Percentiles rank a stretch among this genome's conserved stretches.
Evolutionary conservation across 2,329 filamentous ascomycete genomes (phyloP).

Genomic region (Aspergillus thermomutatus): DNA sequence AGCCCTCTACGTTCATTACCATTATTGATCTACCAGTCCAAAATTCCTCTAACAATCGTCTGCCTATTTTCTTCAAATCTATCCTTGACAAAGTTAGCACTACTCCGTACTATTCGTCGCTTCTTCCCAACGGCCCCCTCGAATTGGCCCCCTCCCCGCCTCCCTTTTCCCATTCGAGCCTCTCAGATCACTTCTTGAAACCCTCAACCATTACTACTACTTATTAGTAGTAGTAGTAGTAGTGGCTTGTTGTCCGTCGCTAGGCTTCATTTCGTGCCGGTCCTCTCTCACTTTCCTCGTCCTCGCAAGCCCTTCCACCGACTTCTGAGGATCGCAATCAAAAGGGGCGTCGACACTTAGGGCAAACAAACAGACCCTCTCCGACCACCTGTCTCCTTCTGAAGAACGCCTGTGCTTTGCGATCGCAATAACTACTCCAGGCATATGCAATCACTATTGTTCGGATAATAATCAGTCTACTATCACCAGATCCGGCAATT

Average conservation of each 20-base stretch:
- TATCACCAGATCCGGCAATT: not conserved
- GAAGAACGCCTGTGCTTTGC: not conserved
- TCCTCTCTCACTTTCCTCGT: not conserved
- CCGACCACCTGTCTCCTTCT: not conserved
- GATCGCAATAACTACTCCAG: not conserved
- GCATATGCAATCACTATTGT: not conserved
- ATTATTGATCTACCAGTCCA: not conserved
- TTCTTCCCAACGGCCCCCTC: not conserved
- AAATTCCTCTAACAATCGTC: not conserved
- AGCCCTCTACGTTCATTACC: conserved; percentile 7
- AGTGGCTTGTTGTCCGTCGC: not conserved
- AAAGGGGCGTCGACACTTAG: not conserved
- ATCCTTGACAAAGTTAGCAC: not conserved
- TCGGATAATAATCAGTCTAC: not conserved
- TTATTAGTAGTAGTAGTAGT: not conserved
- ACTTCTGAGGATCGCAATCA: not conserved
- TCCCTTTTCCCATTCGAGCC: not conserved
- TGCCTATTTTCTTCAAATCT: not conserved
- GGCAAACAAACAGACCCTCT: not conserved
- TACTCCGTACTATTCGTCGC: not conserved
- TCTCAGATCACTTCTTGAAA: not conserved
- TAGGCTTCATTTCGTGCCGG: not conserved
- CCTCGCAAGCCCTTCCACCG: not conserved
- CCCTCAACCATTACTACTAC: not conserved
- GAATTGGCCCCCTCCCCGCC: not conserved